Percentiles rank a stretch among this genome's conserved stretches.
These are phyloP conservation scores for Ceratocystis eucalypticola DNA, from an alignment of 2,329 filamentous ascomycete species.

Conservation along the genomic window DNA sequence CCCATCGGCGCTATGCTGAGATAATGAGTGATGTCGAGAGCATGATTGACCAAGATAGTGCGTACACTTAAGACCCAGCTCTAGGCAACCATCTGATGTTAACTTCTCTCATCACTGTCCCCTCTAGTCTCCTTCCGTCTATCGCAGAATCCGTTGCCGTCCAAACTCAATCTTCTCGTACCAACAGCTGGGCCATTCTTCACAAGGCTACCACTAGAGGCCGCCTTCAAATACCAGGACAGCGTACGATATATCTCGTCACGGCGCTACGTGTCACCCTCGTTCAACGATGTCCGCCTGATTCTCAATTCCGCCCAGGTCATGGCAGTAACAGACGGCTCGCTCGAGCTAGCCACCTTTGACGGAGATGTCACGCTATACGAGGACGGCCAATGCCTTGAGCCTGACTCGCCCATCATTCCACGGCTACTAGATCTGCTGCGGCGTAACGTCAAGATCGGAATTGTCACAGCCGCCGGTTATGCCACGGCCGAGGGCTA, in stretches of 20 bases:
- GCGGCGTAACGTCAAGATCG: constrained; percentile 64
- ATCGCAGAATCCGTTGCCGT: constrained; percentile 51
- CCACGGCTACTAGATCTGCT: constrained; percentile 55
- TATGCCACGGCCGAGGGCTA: constrained; percentile 82
- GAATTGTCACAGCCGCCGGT: constrained; percentile 86
- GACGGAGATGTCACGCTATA: constrained; percentile 97
- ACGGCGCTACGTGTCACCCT: constrained; percentile 83
- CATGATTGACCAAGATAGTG: constrained; percentile 85
- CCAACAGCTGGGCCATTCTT: constrained; percentile 90
- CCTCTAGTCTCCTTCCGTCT: constrained; percentile 55
- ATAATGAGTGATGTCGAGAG: constrained; percentile 89
- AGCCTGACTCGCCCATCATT: constrained; percentile 64
- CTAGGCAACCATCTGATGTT: not conserved
- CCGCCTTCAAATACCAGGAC: constrained; percentile 87
- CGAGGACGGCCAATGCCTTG: constrained; percentile 71
- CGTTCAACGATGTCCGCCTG: constrained; percentile 90
- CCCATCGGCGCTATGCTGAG: constrained; percentile 80
- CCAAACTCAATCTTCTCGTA: constrained; percentile 84
- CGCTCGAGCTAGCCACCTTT: constrained; percentile 79
- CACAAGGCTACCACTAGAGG: constrained; percentile 71
- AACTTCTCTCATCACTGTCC: constrained; percentile 1
- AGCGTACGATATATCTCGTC: constrained; percentile 73
- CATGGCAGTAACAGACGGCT: constrained; percentile 71
- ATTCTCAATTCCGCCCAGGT: constrained; percentile 91
- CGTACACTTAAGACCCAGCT: constrained; percentile 20